Evolutionary conservation across 2,329 filamentous ascomycete species (phyloP).

Genomic region (Blastomyces gilchristii): DNA sequence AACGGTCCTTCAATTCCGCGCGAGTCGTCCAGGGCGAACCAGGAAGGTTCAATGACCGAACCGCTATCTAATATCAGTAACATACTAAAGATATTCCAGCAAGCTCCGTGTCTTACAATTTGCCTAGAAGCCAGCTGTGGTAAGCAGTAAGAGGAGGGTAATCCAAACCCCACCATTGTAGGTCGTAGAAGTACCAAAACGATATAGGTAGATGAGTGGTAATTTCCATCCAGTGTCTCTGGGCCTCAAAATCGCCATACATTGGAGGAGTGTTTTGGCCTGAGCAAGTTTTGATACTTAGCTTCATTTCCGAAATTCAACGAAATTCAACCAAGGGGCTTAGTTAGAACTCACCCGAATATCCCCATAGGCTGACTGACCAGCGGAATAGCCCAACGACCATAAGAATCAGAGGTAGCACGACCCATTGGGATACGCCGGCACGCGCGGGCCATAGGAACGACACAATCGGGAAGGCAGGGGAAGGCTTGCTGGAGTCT

Average conservation of each 20-base stretch:
- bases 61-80: slow-evolving; percentile 42
- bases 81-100: neutral
- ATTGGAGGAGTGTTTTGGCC: slow-evolving; percentile 75
- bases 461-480: slow-evolving; percentile 82
- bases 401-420: slow-evolving; percentile 81
- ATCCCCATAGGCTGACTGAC: slow-evolving; percentile 86
- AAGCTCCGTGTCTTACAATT: slow-evolving; percentile 47
- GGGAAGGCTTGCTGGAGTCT: slow-evolving; percentile 41
- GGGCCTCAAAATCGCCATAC: slow-evolving; percentile 95
- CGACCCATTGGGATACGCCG: slow-evolving; percentile 78
- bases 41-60: slow-evolving; percentile 62
- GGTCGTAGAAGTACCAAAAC: slow-evolving; percentile 96
- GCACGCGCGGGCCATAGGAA: slow-evolving; percentile 87
- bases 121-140: slow-evolving; percentile 91
- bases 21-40: slow-evolving; percentile 79
- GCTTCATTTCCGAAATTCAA: neutral
- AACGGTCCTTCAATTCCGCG: slow-evolving; percentile 67
- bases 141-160: slow-evolving; percentile 97
- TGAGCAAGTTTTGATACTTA: slow-evolving; percentile 26
- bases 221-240: slow-evolving; percentile 98
- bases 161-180: slow-evolving; percentile 95
- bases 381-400: slow-evolving; percentile 83
- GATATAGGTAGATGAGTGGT: slow-evolving; percentile 80
- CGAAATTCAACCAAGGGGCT: neutral
- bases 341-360: slow-evolving; percentile 57